These are phyloP conservation scores for Limnanthes douglasii DNA, from an alignment of 345 rosid species.

Conservation along the genomic window DNA sequence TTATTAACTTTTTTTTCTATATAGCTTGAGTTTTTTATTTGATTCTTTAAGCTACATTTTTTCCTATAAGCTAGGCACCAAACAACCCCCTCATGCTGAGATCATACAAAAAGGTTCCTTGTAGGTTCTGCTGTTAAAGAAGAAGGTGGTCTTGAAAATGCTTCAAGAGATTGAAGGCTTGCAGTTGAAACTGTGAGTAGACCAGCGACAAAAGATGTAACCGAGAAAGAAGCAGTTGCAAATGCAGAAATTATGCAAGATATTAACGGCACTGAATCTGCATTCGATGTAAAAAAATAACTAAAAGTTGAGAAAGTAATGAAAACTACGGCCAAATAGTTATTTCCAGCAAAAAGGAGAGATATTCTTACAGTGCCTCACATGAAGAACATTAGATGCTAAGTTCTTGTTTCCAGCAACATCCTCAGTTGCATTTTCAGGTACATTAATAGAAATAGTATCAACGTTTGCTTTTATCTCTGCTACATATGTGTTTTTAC, in stretches of 20 bases:
- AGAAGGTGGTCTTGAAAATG: conserved; percentile 45
- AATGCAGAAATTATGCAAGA: conserved; percentile 30
- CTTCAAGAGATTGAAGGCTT: conserved; percentile 56
- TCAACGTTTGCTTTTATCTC: conserved; percentile 45
- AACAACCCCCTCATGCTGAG: no score
- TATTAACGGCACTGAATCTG: conserved; percentile 60
- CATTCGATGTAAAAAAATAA: conserved; percentile 7
- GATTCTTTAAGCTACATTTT: no score
- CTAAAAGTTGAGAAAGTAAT: conserved; percentile 1
- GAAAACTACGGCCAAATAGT: not conserved
- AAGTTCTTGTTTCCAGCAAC: conserved; percentile 76
- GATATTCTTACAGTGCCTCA: conserved; percentile 54
- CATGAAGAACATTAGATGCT: conserved; percentile 59
- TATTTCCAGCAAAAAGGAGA: not conserved
- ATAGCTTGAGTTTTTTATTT: no score
- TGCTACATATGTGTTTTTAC: conserved; percentile 35
- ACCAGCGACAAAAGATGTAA: conserved; percentile 44
- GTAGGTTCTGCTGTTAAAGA: conserved; percentile 49
- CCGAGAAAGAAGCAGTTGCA: conserved; percentile 36
- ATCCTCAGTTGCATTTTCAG: conserved; percentile 71
- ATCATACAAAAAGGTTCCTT: conserved; percentile 66
- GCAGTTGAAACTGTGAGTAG: conserved; percentile 72
- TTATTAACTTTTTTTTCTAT: no score
- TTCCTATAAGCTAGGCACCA: no score
- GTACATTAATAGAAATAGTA: conserved; percentile 36